phyloP scores from a whole-genome alignment of 2,329 filamentous ascomycete species.

The Apiospora malaysiana region DNA sequence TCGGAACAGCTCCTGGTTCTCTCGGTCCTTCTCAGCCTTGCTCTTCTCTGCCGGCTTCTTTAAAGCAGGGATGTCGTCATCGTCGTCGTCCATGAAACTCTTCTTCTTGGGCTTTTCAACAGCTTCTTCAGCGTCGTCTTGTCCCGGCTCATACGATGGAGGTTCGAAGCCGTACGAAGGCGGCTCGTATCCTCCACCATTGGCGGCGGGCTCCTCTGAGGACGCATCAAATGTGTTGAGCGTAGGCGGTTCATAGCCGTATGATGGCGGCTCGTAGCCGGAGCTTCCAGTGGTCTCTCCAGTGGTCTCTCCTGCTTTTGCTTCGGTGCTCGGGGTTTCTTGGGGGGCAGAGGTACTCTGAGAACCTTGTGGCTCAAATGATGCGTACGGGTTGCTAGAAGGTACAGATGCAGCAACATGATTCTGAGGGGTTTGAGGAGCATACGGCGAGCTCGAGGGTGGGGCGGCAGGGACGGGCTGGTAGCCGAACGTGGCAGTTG shows the following conservation, averaged over 20 bases:
- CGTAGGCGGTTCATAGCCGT: slow-evolving; percentile 58
- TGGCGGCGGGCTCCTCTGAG: slow-evolving; percentile 37
- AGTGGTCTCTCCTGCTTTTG: slow-evolving; percentile 20
- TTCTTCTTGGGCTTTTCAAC: slow-evolving; percentile 72
- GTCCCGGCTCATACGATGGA: slow-evolving; percentile 61
- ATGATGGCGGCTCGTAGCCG: slow-evolving; percentile 53
- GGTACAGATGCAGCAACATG: slow-evolving; percentile 27
- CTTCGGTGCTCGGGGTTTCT: slow-evolving; percentile 1
- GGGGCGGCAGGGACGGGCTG: slow-evolving; percentile 32
- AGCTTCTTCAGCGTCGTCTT: slow-evolving; percentile 51
- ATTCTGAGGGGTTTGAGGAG: slow-evolving; percentile 29
- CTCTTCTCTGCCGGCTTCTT: slow-evolving; percentile 62
- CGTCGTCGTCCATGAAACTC: slow-evolving; percentile 82
- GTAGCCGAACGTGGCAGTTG: slow-evolving; percentile 40
- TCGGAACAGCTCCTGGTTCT: slow-evolving; percentile 84
- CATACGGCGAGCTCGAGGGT: slow-evolving; percentile 32
- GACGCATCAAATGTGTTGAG: slow-evolving; percentile 41
- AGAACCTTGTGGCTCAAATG: slow-evolving; percentile 36
- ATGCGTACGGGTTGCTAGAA: slow-evolving; percentile 33
- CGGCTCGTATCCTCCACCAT: slow-evolving; percentile 61
- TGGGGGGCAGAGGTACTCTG: slow-evolving; percentile 26
- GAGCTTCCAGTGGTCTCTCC: slow-evolving; percentile 30
- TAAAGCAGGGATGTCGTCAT: slow-evolving; percentile 66
- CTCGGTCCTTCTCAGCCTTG: slow-evolving; percentile 73
- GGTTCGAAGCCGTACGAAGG: slow-evolving; percentile 64